Conservation (phyloP, 2,329 filamentous ascomycete genomes). For the Penicillium glabrum region DNA sequence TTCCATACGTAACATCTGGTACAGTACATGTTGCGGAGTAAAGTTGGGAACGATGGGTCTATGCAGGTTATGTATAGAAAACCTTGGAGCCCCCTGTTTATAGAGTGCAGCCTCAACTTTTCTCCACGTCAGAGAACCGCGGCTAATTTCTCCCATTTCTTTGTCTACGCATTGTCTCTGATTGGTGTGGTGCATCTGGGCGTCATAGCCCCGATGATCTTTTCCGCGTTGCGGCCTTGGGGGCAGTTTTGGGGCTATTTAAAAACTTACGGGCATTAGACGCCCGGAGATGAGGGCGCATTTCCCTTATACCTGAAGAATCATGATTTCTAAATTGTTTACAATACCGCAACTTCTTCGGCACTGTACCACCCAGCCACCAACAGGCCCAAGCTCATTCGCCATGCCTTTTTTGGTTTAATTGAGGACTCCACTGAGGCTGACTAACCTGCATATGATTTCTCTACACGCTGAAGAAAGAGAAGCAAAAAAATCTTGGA, state of each 20-base stretch:
- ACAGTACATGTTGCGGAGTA: not conserved
- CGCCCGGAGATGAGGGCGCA: not conserved
- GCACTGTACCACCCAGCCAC: conserved; percentile 9
- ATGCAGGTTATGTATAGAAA: not conserved
- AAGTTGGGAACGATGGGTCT: not conserved
- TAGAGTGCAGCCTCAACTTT: not conserved
- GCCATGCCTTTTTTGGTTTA: not conserved
- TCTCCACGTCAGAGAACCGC: conserved; percentile 3
- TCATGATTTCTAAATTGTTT: not conserved
- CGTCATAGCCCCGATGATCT: conserved; percentile 2
- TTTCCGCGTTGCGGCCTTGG: not conserved
- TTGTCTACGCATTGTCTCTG: not conserved
- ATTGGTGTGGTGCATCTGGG: conserved; percentile 2
- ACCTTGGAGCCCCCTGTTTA: not conserved
- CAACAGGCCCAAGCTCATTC: conserved; percentile 10
- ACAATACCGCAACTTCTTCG: conserved; percentile 5
- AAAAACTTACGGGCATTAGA: not conserved
- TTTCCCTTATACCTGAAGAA: not conserved
- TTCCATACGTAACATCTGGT: not conserved
- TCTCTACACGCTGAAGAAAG: not conserved
- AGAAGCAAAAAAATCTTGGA: too few relatives aligned
- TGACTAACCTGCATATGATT: conserved; percentile 10
- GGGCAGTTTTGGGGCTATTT: not conserved
- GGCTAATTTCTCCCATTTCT: conserved; percentile 1
- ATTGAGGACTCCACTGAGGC: conserved; percentile 6